A percentile compares a stretch with the other conserved stretches of the same genome.
Evolutionary conservation across 2,329 filamentous ascomycete species (phyloP).

Genomic region (Colletotrichum cuscutae): DNA sequence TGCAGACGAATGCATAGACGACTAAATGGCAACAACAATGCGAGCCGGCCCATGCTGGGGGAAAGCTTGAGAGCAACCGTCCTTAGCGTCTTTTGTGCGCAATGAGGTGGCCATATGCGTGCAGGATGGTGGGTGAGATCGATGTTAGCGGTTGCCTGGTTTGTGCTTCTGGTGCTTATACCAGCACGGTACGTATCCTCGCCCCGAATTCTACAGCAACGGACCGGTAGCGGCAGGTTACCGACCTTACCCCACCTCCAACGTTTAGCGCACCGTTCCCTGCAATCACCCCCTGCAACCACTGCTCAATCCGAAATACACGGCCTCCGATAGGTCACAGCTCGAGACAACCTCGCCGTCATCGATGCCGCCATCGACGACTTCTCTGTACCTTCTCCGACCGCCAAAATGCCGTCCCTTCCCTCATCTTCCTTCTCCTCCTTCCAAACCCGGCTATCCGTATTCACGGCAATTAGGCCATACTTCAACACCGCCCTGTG

Average conservation of each 20-base stretch:
- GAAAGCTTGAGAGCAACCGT: conserved; percentile 1
- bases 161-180: no score
- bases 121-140: neutral
- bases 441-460: neutral
- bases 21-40: neutral
- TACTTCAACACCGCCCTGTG: neutral
- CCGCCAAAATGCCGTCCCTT: conserved; percentile 4
- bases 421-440: neutral
- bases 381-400: neutral
- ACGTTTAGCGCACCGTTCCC: conserved; percentile 15
- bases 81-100: neutral
- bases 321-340: conserved; percentile 27
- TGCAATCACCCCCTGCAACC: conserved; percentile 1
- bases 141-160: neutral
- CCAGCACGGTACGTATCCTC: neutral
- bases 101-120: neutral
- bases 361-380: conserved; percentile 32
- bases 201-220: neutral
- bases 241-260: neutral
- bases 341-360: conserved; percentile 32
- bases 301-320: conserved; percentile 26
- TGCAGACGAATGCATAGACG: conserved; percentile 1
- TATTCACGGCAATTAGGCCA: neutral
- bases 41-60: neutral
- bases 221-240: neutral